Evolutionary conservation across 225 moss, liverwort and hornwort genomes (phyloP).

Genomic region (Sphagnum contortum): DNA sequence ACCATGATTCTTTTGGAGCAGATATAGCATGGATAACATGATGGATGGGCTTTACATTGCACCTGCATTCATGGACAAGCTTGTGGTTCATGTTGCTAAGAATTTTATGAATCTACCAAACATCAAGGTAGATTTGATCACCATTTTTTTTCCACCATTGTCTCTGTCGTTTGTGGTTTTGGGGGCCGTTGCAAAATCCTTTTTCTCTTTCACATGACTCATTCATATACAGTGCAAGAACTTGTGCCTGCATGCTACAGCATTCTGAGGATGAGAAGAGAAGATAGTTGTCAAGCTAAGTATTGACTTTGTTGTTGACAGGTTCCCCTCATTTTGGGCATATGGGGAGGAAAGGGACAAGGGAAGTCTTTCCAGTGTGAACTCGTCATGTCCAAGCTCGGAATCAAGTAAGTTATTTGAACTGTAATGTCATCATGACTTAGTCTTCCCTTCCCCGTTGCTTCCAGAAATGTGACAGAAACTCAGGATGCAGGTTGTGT

Average conservation of each 20-base stretch:
- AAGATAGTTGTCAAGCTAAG: not conserved
- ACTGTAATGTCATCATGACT: too few relatives aligned
- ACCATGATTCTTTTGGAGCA: constrained; percentile 6
- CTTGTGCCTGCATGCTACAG: too few relatives aligned
- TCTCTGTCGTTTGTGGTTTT: too few relatives aligned
- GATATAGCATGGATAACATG: constrained; percentile 75
- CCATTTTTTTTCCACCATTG: too few relatives aligned
- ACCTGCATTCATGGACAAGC: constrained; percentile 92
- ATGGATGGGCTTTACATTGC: constrained; percentile 85
- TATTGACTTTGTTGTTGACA: not conserved
- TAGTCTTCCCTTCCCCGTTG: too few relatives aligned
- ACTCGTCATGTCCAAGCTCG: constrained; percentile 80
- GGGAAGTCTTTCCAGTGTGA: constrained; percentile 97
- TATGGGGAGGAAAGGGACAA: constrained; percentile 99
- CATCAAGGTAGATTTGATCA: constrained; percentile 36
- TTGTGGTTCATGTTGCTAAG: constrained; percentile 74
- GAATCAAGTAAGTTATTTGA: constrained; percentile 49
- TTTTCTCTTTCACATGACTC: too few relatives aligned
- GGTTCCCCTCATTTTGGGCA: constrained; percentile 86
- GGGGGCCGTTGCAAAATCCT: too few relatives aligned
- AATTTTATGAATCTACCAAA: constrained; percentile 85
- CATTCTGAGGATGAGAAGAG: too few relatives aligned
- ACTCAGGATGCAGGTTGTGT: too few relatives aligned
- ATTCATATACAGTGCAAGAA: too few relatives aligned
- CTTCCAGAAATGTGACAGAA: too few relatives aligned